Evolutionary conservation across 371 early-diverging fungal genomes (phyloP).

Genomic region (Zychaea mexicana): DNA sequence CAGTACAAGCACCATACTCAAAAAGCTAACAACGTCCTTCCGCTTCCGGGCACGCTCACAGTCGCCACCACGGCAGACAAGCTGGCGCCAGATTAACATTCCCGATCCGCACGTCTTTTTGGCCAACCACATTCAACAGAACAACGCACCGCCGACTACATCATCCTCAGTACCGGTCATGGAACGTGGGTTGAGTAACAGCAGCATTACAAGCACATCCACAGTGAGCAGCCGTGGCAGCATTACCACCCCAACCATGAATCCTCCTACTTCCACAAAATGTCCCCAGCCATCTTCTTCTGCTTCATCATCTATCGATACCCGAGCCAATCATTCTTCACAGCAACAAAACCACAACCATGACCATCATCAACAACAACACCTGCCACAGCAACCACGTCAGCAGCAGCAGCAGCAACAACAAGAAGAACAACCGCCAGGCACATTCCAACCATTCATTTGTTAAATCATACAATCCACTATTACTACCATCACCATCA

Average conservation of each 20-base stretch:
- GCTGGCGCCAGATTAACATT: conserved; percentile 25
- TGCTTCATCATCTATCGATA: conserved; percentile 7
- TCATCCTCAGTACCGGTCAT: conserved; percentile 10
- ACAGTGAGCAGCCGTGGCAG: conserved; percentile 13
- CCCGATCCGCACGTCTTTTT: conserved; percentile 21
- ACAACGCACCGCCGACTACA: neutral
- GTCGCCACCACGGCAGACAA: conserved; percentile 20
- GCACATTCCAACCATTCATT: neutral
- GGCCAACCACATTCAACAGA: neutral
- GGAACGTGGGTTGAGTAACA: conserved; percentile 23
- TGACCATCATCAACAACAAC: neutral
- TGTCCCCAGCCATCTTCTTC: conserved; percentile 1
- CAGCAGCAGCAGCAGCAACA: neutral
- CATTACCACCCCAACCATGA: neutral
- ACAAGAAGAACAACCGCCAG: neutral
- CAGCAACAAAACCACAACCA: neutral
- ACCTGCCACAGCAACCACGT: neutral
- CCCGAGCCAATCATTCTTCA: conserved; percentile 5
- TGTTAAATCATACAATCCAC: neutral
- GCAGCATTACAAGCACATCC: conserved; percentile 19
- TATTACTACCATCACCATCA: neutral
- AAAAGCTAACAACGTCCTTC: conserved; percentile 18
- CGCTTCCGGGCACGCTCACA: conserved; percentile 23
- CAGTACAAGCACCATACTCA: conserved; percentile 9
- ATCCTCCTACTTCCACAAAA: neutral